Evolutionary conservation across 768 basidiomycete species (phyloP).

Genomic region (Candolleomyces aberdarensis): DNA sequence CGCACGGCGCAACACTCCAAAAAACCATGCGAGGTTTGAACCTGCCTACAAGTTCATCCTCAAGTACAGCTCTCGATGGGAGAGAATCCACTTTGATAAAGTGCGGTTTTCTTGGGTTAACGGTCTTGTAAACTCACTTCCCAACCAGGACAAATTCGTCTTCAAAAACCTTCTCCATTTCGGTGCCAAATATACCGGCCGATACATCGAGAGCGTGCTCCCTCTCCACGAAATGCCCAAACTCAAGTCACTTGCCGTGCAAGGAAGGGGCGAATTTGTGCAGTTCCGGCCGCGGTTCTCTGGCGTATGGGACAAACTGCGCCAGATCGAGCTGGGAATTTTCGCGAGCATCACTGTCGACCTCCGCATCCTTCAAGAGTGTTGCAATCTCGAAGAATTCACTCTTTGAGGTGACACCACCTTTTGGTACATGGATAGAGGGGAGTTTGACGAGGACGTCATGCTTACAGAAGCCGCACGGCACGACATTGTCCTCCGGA

Average conservation of each 20-base stretch:
- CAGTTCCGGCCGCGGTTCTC: neutral
- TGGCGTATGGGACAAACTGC: neutral
- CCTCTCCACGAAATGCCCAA: neutral
- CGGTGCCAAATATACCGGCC: neutral
- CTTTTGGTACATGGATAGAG: neutral
- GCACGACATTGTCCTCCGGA: neutral
- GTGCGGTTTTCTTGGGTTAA: neutral
- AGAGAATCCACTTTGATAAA: neutral
- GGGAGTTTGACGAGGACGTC: neutral
- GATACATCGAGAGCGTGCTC: neutral
- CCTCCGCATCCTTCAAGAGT: neutral
- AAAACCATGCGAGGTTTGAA: neutral
- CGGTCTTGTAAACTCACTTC: neutral
- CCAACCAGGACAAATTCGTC: neutral
- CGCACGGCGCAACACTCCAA: neutral
- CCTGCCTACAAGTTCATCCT: neutral
- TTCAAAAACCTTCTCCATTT: neutral
- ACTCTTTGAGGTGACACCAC: neutral
- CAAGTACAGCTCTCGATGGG: neutral
- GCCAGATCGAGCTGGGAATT: neutral
- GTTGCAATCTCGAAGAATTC: neutral
- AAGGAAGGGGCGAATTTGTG: neutral
- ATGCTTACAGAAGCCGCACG: neutral
- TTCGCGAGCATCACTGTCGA: neutral
- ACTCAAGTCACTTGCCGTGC: neutral